A percentile compares a stretch with the other conserved stretches of the same genome.
Conservation (phyloP, 2,329 filamentous ascomycete genomes). For the Aureobasidium melanogenum region DNA sequence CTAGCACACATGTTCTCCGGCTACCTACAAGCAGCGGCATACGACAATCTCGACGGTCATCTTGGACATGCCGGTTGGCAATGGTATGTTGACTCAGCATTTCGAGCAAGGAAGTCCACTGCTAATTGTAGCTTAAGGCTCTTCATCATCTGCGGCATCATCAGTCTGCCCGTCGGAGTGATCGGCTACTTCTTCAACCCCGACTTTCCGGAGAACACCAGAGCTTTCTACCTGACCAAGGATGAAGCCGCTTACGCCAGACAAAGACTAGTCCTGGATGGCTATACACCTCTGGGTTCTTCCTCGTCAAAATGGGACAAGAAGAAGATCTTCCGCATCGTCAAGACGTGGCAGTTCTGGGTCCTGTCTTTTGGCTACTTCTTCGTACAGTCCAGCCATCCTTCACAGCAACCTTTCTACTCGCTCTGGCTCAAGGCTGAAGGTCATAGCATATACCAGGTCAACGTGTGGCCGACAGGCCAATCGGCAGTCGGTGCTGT, state of each 20-base stretch:
- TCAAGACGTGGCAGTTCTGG: slow-evolving; percentile 41
- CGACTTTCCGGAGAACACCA: slow-evolving; percentile 32
- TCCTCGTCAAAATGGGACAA: slow-evolving; percentile 31
- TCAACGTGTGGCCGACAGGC: slow-evolving; percentile 13
- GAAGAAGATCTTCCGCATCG: slow-evolving; percentile 24
- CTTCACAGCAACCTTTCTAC: slow-evolving; percentile 33
- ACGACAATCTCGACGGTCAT: slow-evolving; percentile 36
- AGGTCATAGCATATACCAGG: slow-evolving; percentile 1
- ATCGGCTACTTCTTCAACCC: slow-evolving; percentile 48
- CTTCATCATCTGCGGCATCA: slow-evolving; percentile 28
- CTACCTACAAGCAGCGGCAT: slow-evolving; percentile 50
- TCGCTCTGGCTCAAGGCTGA: slow-evolving; percentile 47
- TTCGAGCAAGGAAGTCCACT: too few relatives aligned
- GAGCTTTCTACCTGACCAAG: slow-evolving; percentile 37
- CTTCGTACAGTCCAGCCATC: slow-evolving; percentile 49
- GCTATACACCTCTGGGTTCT: slow-evolving; percentile 2
- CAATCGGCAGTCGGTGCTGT: slow-evolving; percentile 47
- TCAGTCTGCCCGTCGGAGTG: slow-evolving; percentile 46
- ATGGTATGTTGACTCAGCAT: slow-evolving; percentile 23
- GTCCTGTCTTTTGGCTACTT: slow-evolving; percentile 42
- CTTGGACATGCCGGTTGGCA: slow-evolving; percentile 48
- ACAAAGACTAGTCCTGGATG: slow-evolving; percentile 31
- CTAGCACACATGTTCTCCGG: slow-evolving; percentile 52
- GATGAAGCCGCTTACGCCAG: slow-evolving; percentile 40
- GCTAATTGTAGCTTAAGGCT: slow-evolving; percentile 14